A percentile compares a stretch with the other conserved stretches of the same genome.
Conservation (phyloP, 345 rosid genomes). For the Murraya koenigii region DNA sequence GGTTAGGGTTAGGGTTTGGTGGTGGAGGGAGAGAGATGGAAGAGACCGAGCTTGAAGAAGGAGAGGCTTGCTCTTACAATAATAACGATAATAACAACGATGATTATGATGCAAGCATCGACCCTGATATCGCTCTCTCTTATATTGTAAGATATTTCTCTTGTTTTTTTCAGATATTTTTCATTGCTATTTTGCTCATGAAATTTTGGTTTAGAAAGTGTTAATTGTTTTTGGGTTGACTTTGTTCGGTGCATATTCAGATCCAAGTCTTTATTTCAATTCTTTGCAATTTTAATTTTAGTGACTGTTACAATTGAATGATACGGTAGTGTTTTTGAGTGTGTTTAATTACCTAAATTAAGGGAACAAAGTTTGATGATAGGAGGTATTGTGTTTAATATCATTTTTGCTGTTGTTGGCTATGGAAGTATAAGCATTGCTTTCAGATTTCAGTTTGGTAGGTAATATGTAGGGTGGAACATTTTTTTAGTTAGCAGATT, state of each 20-base stretch:
- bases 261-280: conserved; percentile 23
- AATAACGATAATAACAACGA: conserved; percentile 41
- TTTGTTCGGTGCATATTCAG: conserved; percentile 19
- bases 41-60: conserved; percentile 74
- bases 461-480: neutral
- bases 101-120: conserved; percentile 46
- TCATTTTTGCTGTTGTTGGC: conserved; percentile 8
- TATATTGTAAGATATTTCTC: conserved; percentile 60
- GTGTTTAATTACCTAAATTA: conserved; percentile 7
- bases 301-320: conserved; percentile 16
- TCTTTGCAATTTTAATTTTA: conserved; percentile 19
- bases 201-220: conserved; percentile 6
- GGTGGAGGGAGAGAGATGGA: conserved; percentile 36
- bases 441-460: neutral
- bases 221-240: neutral
- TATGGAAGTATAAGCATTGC: conserved; percentile 3
- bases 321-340: conserved; percentile 19
- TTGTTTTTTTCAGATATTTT: neutral
- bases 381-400: conserved; percentile 1
- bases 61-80: conserved; percentile 67
- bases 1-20: conserved; percentile 46
- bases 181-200: neutral
- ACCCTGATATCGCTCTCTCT: conserved; percentile 75
- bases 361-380: neutral
- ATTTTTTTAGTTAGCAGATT: neutral